Percentiles rank a stretch among this genome's conserved stretches.
Conservation (phyloP, 306 rosid genomes). For the Senna tora region DNA sequence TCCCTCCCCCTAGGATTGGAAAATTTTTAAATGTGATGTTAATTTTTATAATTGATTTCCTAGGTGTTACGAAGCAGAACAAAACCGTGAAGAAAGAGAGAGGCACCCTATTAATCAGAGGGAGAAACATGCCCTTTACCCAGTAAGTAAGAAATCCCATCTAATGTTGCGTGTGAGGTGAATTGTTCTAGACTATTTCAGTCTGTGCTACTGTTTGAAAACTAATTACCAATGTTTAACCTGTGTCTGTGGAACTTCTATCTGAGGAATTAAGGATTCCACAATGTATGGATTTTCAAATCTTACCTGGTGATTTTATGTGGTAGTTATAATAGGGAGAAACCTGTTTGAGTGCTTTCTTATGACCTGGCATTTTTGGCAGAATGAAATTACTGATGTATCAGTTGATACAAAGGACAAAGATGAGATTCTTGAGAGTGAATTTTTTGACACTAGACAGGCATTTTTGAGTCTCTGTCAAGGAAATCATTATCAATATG, state of each 20-base stretch:
- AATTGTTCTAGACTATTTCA: slow-evolving; percentile 12
- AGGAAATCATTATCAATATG: slow-evolving; percentile 98
- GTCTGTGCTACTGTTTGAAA: slow-evolving; percentile 9
- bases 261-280: slow-evolving; percentile 6
- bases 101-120: slow-evolving; percentile 83
- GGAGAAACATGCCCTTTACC: slow-evolving; percentile 79
- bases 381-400: slow-evolving; percentile 79
- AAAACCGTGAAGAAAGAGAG: slow-evolving; percentile 90
- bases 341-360: slow-evolving; percentile 9
- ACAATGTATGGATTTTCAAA: slow-evolving; percentile 24
- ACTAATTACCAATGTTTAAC: slow-evolving; percentile 19
- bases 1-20: background rate
- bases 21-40: background rate
- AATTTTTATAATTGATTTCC: slow-evolving; percentile 14
- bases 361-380: slow-evolving; percentile 34
- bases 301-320: slow-evolving; percentile 3
- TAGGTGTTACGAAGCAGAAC: slow-evolving; percentile 88
- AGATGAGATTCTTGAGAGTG: slow-evolving; percentile 98
- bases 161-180: slow-evolving; percentile 30
- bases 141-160: slow-evolving; percentile 52
- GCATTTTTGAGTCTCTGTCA: slow-evolving; percentile 98
- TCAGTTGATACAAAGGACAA: slow-evolving; percentile 86
- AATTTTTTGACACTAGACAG: slow-evolving; percentile 98
- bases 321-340: background rate
- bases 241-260: background rate